Percentiles rank a stretch among this genome's conserved stretches.
phyloP scores from a whole-genome alignment of 2,329 filamentous ascomycete genomes.

The Metarhizium album region DNA sequence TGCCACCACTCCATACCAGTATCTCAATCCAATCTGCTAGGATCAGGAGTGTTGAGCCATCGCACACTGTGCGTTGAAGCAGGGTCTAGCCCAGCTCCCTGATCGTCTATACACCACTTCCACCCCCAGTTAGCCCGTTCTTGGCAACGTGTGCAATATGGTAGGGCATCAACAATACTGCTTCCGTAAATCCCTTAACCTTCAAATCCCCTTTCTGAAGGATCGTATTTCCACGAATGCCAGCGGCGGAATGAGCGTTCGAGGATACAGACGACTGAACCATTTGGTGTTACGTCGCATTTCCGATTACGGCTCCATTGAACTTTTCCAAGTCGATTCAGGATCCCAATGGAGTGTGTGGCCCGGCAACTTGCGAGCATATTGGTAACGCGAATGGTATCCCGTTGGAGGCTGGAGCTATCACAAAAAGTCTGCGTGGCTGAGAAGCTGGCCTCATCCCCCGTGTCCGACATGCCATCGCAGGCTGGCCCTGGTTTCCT shows the following conservation, averaged over 20 bases:
- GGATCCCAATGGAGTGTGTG: no score
- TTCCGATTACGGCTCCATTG: not conserved
- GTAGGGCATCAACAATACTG: not conserved
- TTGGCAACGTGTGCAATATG: not conserved
- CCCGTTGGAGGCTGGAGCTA: not conserved
- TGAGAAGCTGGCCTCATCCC: slow-evolving; percentile 9
- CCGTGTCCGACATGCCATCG: not conserved
- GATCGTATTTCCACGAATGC: not conserved
- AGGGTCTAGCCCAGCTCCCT: not conserved
- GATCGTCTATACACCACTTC: slow-evolving; percentile 1
- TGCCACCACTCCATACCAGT: not conserved
- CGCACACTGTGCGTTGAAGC: not conserved
- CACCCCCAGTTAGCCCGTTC: not conserved
- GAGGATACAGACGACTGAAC: not conserved
- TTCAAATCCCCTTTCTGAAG: not conserved
- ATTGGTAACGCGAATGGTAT: no score
- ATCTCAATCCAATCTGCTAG: not conserved
- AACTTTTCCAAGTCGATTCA: no score
- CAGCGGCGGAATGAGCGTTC: not conserved
- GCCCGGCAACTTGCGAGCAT: no score
- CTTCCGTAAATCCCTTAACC: not conserved
- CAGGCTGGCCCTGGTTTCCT: not conserved
- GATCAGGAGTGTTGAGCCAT: not conserved
- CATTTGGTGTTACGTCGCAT: not conserved
- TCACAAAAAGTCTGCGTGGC: not conserved